Base-by-base conservation (phyloP, 495 filamentous ascomycete species). In the Aspergillus olivimuriae region DNA sequence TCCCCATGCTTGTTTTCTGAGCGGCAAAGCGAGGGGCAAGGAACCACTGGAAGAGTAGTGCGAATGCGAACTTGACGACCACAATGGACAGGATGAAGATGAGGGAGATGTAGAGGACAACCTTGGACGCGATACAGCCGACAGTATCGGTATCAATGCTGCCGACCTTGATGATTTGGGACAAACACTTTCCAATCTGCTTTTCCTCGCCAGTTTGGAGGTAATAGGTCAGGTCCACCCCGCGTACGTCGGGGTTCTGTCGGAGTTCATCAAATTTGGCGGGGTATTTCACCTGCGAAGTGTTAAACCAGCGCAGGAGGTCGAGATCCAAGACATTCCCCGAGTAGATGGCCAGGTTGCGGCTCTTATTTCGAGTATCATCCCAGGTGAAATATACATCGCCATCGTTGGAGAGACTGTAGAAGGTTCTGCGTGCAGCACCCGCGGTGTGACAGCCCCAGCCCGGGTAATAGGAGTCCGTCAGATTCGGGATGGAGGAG, bases 371-470 rank as follows among this genome's bases (percentile, higher is more conserved):
- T 57, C 79, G 87, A 42, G 96, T 79, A 50, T 97, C 92, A 23
- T 88, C 82, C 94, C 94, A 99, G 0, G 87, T 95, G 63, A 84
- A 99, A 62, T 89, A 97, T 9, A 99, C 94, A 39, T 86, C 78
- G 1, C 87, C 82, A 1, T 73, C 68, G 28, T 67, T 75, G 2
- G 46, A 26, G 37, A 89, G 61, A 8, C 52, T 52, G 59, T 94
- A 97, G 65, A 95, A 99, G 0, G 76, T 59, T 44, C 83, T 65
- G 31, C 94, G 77, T 14, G 82, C 81, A 1, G 49, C 39, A 2
- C 59, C 63, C 2, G 81, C 81, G 1, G 90, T 95, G 55, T 99
- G 94, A 60, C 94, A 99, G n/a, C 73, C 73, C 65, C 91, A 97
- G 10, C 94, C 92, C 14, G 76, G 55, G 55, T 94, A 94, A 54